These are phyloP conservation scores for Aphanomyces invadans DNA, from an alignment of 352 stramenopile genomes.

Conservation along the genomic window DNA sequence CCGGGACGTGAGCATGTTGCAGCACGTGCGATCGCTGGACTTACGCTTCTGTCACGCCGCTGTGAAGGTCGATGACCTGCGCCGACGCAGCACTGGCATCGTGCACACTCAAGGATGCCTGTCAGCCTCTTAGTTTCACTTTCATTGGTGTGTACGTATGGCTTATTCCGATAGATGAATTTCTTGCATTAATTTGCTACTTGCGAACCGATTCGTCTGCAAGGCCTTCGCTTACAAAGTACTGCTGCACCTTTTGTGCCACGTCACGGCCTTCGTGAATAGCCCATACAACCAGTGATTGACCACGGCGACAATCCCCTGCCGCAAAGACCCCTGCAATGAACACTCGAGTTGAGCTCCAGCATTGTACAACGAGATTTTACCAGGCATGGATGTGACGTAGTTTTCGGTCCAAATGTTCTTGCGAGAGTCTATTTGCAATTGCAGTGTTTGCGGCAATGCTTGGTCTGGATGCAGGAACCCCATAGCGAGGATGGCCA, in stretches of 20 bases:
- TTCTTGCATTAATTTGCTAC: neutral
- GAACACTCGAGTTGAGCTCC: constrained; percentile 90
- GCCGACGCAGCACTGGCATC: neutral
- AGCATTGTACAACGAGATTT: too few species aligned
- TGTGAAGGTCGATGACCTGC: neutral
- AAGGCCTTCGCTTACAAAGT: constrained; percentile 69
- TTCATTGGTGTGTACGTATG: neutral
- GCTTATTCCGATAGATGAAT: neutral
- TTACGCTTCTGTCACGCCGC: constrained; percentile 43
- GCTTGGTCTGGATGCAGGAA: constrained; percentile 92
- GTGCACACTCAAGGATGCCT: neutral
- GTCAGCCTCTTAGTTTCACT: neutral
- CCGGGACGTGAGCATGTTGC: constrained; percentile 46
- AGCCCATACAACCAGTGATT: constrained; percentile 97
- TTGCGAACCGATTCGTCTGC: constrained; percentile 37
- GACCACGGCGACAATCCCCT: constrained; percentile 94
- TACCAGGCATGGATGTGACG: constrained; percentile 75
- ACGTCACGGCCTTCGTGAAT: constrained; percentile 96
- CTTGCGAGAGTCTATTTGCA: constrained; percentile 90
- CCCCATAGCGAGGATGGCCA: constrained; percentile 97
- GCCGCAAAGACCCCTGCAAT: constrained; percentile 95
- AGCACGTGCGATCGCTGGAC: constrained; percentile 45
- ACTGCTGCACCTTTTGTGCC: constrained; percentile 79
- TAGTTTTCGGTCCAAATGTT: constrained; percentile 71
- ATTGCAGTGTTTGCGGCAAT: constrained; percentile 78